A percentile compares a stretch with the other conserved stretches of the same genome.
phyloP scores from a whole-genome alignment of 345 rosid species.

The Arabis hirsuta region DNA sequence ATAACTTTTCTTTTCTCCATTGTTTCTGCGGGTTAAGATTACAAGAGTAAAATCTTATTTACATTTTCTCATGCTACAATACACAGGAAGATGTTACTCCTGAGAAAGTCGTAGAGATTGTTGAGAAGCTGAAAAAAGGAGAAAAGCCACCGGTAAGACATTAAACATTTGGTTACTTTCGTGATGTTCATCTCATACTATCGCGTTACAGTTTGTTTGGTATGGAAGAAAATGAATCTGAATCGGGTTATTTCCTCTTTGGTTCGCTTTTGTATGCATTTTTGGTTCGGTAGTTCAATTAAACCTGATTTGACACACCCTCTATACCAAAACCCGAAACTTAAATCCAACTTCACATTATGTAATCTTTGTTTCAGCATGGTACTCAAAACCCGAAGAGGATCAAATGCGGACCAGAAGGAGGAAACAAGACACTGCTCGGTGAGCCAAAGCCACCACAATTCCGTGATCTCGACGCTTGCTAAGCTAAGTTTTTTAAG shows the following conservation, averaged over 20 bases:
- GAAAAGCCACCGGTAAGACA: conserved; percentile 88
- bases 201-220: neutral
- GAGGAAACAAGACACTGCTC: conserved; percentile 83
- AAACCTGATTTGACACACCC: neutral
- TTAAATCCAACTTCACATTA: neutral
- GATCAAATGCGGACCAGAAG: conserved; percentile 88
- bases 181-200: conserved; percentile 3
- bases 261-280: neutral
- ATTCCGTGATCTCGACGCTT: conserved; percentile 90
- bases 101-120: conserved; percentile 84
- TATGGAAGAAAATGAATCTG: neutral
- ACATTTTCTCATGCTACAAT: conserved; percentile 40
- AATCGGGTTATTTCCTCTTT: neutral
- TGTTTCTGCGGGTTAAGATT: neutral
- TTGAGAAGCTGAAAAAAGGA: conserved; percentile 84
- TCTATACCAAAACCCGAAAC: neutral
- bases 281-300: neutral
- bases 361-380: conserved; percentile 51
- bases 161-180: conserved; percentile 6
- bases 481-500: conserved; percentile 51
- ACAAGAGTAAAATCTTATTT: neutral
- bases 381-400: conserved; percentile 95
- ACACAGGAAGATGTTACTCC: conserved; percentile 97
- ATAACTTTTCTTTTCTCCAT: conserved; percentile 15
- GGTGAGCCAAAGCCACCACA: conserved; percentile 88